phyloP scores from a whole-genome alignment of 1,284 basidiomycete genomes.

The Tilletiopsis washingtonensis region DNA sequence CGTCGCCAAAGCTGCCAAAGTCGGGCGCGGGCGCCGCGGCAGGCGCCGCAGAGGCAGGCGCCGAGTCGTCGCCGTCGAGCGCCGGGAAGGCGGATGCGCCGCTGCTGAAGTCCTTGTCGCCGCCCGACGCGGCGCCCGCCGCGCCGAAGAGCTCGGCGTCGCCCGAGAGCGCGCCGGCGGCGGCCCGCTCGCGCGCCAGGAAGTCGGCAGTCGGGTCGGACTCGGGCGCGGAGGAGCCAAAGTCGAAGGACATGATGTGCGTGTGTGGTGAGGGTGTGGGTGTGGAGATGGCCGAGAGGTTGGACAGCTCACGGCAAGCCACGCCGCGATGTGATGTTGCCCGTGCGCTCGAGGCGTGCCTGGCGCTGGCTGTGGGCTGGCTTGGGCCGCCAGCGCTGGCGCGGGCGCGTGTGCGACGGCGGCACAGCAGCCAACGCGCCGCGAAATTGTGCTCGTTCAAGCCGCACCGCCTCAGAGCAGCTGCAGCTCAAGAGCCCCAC shows the following conservation, averaged over 20 bases:
- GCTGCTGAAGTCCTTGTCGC: constrained; percentile 32
- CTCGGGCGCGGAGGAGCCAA: constrained; percentile 14
- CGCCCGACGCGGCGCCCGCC: constrained; percentile 9
- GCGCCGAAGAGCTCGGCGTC: constrained; percentile 37
- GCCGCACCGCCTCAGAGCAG: too few species aligned
- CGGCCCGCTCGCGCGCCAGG: constrained; percentile 38
- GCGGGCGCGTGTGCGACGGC: too few species aligned
- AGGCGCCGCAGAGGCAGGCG: constrained; percentile 70
- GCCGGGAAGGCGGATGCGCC: constrained; percentile 58
- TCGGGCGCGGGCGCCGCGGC: constrained; percentile 47
- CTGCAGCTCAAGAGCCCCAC: too few species aligned
- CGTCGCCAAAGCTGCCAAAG: constrained; percentile 8
- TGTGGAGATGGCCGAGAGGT: too few species aligned
- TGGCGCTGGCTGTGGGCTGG: too few species aligned
- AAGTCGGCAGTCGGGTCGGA: constrained; percentile 46
- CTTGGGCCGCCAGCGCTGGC: too few species aligned
- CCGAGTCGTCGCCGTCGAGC: constrained; percentile 49
- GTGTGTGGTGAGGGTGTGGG: background rate
- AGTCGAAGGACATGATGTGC: constrained; percentile 30
- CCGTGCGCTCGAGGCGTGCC: too few species aligned
- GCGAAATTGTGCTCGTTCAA: too few species aligned
- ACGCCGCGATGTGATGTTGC: too few species aligned
- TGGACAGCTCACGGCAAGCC: too few species aligned
- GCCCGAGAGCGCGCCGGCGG: constrained; percentile 37
- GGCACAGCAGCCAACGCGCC: too few species aligned